Conservation (phyloP, 1,139 yeast species). For the Geotrichum aggregatum region DNA sequence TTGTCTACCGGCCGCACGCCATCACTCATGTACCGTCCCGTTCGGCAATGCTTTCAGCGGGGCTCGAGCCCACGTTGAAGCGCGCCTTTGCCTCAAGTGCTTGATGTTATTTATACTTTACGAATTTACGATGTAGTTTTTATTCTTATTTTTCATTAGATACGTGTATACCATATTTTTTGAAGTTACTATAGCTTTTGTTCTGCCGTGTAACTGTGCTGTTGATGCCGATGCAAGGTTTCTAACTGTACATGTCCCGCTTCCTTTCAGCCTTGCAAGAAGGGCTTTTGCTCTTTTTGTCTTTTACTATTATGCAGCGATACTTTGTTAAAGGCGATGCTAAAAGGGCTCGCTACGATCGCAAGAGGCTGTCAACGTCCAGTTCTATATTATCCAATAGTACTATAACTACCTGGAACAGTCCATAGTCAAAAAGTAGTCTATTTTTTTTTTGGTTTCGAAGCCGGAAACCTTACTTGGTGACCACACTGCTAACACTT, state of each 20-base stretch:
- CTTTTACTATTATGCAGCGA: too few relatives aligned
- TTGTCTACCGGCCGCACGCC: slow-evolving; percentile 57
- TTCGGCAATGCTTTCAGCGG: neutral
- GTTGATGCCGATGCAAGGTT: neutral
- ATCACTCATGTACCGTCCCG: slow-evolving; percentile 42
- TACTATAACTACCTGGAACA: too few relatives aligned
- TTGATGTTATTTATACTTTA: slow-evolving; percentile 5
- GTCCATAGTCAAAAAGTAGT: too few relatives aligned
- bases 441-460: too few relatives aligned
- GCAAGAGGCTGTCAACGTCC: too few relatives aligned
- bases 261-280: neutral
- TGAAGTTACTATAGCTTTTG: neutral
- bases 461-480: neutral
- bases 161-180: neutral
- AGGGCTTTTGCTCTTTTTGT: too few relatives aligned
- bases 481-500: slow-evolving; percentile 1
- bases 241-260: too few relatives aligned
- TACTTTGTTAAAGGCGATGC: too few relatives aligned
- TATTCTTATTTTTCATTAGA: neutral
- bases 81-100: slow-evolving; percentile 7
- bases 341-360: too few relatives aligned
- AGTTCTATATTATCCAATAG: too few relatives aligned
- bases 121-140: neutral
- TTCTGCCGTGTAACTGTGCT: neutral
- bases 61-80: slow-evolving; percentile 5